Evolutionary conservation across 768 basidiomycete species (phyloP).

Genomic region (Porphyrellus cyaneotinctus): DNA sequence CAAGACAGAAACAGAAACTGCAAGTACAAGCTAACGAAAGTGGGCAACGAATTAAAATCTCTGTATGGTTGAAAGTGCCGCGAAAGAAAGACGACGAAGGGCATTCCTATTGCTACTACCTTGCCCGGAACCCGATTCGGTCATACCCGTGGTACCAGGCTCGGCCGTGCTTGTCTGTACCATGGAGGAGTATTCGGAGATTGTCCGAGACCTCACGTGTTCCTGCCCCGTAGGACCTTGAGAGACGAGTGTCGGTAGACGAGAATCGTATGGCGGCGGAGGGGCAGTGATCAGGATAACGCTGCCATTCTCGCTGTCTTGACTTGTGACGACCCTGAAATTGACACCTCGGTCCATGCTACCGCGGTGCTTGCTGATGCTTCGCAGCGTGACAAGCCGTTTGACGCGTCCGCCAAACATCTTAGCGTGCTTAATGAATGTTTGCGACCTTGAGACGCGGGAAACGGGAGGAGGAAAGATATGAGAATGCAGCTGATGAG

Average conservation of each 20-base stretch:
- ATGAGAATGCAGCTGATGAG: conserved; percentile 6
- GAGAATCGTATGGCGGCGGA: conserved; percentile 24
- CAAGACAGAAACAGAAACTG: conserved; percentile 8
- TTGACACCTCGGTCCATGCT: conserved; percentile 21
- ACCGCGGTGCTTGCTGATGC: conserved; percentile 6
- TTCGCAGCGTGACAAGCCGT: conserved; percentile 20
- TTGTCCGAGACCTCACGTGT: conserved; percentile 14
- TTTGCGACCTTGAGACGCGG: conserved; percentile 12
- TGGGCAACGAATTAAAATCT: conserved; percentile 7
- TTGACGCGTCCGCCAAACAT: conserved; percentile 28
- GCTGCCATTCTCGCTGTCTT: conserved; percentile 30
- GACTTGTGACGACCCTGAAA: conserved; percentile 18
- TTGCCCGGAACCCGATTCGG: conserved; percentile 14
- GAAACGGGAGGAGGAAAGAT: not conserved
- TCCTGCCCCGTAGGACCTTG: conserved; percentile 4
- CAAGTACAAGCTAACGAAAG: not conserved
- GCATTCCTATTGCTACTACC: conserved; percentile 17
- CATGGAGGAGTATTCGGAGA: conserved; percentile 24
- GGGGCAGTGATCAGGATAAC: conserved; percentile 30
- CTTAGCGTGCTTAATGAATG: conserved; percentile 26
- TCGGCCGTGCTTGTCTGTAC: conserved; percentile 14
- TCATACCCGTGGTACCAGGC: not conserved
- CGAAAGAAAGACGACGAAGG: conserved; percentile 30
- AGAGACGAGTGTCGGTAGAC: conserved; percentile 4
- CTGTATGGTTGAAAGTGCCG: conserved; percentile 30